A percentile compares a stretch with the other conserved stretches of the same genome.
Evolutionary conservation across 805 yeast species (phyloP).

Genomic region (Candida incommunis): DNA sequence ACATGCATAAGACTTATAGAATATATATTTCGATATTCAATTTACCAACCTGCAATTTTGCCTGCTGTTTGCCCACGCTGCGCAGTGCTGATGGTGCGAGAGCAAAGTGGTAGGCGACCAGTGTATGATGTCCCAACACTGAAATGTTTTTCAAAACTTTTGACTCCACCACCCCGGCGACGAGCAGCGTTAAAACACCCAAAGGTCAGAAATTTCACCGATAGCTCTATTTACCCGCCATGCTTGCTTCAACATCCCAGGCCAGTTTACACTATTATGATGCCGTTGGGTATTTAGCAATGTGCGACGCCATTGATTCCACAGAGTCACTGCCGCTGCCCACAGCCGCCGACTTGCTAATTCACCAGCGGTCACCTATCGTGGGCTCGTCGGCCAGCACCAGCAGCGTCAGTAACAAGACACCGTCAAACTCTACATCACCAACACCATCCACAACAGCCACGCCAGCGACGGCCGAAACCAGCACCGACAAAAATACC

Average conservation of each 20-base stretch:
- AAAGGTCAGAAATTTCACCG: background rate
- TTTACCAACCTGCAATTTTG: no score
- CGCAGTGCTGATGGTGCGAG: no score
- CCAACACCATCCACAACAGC: conserved; percentile 13
- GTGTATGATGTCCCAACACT: no score
- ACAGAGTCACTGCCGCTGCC: conserved; percentile 6
- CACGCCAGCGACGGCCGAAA: conserved; percentile 2
- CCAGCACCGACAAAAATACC: background rate
- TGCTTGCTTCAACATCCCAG: conserved; percentile 8
- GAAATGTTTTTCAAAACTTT: no score
- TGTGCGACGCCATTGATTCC: conserved; percentile 26
- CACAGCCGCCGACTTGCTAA: conserved; percentile 3
- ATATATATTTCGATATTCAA: no score
- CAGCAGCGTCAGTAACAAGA: background rate
- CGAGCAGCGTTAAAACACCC: no score
- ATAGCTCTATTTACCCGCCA: background rate
- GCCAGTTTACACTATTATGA: conserved; percentile 22
- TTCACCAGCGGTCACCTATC: conserved; percentile 3
- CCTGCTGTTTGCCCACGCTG: no score
- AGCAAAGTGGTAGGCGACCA: no score
- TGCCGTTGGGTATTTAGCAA: conserved; percentile 25
- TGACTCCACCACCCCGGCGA: no score
- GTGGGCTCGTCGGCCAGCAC: conserved; percentile 6
- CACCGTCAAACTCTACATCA: conserved; percentile 1
- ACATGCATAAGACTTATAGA: no score